Percentiles rank a stretch among this genome's conserved stretches.
phyloP scores from a whole-genome alignment of 148 eudicot genomes.

The Amaranthus cruentus region DNA sequence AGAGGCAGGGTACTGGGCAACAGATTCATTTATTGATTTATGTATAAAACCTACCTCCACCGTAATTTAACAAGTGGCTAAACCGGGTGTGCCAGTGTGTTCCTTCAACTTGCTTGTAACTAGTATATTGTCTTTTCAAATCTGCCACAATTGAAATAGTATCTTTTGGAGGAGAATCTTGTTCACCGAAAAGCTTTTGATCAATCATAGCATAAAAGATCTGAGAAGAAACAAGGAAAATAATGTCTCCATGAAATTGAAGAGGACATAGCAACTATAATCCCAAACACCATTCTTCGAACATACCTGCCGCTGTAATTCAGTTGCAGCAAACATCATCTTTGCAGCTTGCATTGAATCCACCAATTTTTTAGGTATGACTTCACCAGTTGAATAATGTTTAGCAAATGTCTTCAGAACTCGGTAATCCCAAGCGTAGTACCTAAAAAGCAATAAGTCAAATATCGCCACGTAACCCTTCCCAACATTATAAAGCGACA shows the following conservation, averaged over 20 bases:
- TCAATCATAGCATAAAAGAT: conserved; percentile 76
- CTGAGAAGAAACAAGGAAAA: conserved; percentile 31
- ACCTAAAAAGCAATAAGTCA: conserved; percentile 32
- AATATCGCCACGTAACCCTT: background rate
- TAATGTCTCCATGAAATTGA: background rate
- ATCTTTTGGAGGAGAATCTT: conserved; percentile 43
- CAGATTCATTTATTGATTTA: background rate
- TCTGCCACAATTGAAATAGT: conserved; percentile 60
- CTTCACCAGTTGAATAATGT: conserved; percentile 86
- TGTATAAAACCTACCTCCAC: conserved; percentile 59
- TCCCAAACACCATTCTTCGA: conserved; percentile 9
- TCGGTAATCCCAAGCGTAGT: conserved; percentile 93
- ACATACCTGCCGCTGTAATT: conserved; percentile 89
- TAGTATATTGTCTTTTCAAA: conserved; percentile 57
- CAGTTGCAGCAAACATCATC: conserved; percentile 90
- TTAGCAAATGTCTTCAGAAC: conserved; percentile 77
- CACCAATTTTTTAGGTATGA: conserved; percentile 77
- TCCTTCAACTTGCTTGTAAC: conserved; percentile 89
- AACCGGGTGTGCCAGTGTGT: conserved; percentile 94
- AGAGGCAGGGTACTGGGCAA: background rate
- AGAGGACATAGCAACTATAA: background rate
- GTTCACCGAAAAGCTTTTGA: conserved; percentile 71
- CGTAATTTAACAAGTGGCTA: conserved; percentile 80
- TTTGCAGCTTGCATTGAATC: conserved; percentile 63
- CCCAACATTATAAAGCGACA: background rate